Conservation (phyloP, 129 eudicot species). For the Centaurea solstitialis region DNA sequence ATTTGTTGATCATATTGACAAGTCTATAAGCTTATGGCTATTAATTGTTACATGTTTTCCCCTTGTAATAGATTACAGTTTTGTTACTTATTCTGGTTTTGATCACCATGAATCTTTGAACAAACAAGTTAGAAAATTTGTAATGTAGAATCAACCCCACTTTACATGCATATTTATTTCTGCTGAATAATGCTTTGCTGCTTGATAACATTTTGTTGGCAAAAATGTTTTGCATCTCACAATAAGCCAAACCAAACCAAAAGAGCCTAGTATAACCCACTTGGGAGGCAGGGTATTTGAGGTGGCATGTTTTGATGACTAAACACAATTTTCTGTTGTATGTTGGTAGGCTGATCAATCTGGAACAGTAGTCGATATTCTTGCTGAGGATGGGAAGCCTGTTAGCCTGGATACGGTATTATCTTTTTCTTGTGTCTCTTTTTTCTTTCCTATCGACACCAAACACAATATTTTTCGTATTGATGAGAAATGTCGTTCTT, state of each 20-base stretch:
- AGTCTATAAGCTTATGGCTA: not conserved
- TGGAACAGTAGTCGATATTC: constrained; percentile 71
- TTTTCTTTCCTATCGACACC: not conserved
- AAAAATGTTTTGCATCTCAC: too few relatives aligned
- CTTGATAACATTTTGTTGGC: not conserved
- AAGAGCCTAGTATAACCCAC: too few relatives aligned
- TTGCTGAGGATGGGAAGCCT: constrained; percentile 81
- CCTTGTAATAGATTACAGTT: not conserved
- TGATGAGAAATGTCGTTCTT: not conserved
- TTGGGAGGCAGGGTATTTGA: too few relatives aligned
- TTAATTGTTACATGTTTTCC: not conserved
- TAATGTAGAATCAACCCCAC: not conserved
- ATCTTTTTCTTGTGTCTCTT: too few relatives aligned
- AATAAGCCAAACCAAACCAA: too few relatives aligned
- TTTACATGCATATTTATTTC: not conserved
- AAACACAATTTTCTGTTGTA: constrained; percentile 11
- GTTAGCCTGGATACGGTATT: constrained; percentile 78
- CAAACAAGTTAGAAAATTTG: not conserved
- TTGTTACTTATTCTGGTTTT: too few relatives aligned
- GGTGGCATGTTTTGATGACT: not conserved
- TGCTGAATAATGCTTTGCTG: not conserved
- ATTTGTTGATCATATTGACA: too few relatives aligned
- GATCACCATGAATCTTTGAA: not conserved
- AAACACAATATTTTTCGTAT: not conserved
- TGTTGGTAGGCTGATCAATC: constrained; percentile 65